Percentiles rank a stretch among this genome's conserved stretches.
Evolutionary conservation across 2,329 filamentous ascomycete species (phyloP).

Genomic region (Sclerotinia minor): DNA sequence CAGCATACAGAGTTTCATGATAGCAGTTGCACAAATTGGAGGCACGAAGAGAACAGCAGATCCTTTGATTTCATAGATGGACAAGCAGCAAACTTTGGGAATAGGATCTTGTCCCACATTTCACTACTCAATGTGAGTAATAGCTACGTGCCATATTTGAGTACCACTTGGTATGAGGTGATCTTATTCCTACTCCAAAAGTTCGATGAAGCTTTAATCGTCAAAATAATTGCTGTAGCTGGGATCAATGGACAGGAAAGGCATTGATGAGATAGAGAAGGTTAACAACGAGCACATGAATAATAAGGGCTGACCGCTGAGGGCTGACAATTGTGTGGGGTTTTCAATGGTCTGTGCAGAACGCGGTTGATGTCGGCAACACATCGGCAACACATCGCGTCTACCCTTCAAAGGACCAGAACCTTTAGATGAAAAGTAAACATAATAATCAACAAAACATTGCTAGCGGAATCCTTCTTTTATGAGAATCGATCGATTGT

Average conservation of each 20-base stretch:
- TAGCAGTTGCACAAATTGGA: slow-evolving; percentile 1
- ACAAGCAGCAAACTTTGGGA: slow-evolving; percentile 15
- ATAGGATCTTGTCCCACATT: slow-evolving; percentile 2
- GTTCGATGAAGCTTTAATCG: background rate
- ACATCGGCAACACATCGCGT: slow-evolving; percentile 17
- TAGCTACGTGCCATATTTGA: background rate
- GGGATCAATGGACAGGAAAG: background rate
- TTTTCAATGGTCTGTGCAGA: background rate
- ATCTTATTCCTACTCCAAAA: background rate
- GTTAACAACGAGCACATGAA: background rate
- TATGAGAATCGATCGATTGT: background rate
- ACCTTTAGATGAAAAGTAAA: slow-evolving; percentile 15
- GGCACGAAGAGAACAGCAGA: background rate
- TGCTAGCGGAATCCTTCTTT: background rate
- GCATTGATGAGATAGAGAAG: background rate
- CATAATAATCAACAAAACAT: background rate
- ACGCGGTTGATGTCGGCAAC: slow-evolving; percentile 9
- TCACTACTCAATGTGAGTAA: slow-evolving; percentile 1
- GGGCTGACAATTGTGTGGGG: slow-evolving; percentile 7
- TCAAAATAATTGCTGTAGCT: background rate
- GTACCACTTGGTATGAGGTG: background rate
- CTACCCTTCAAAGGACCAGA: slow-evolving; percentile 14
- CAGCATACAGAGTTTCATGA: no score
- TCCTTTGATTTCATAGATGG: background rate
- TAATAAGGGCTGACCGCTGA: background rate